These are phyloP conservation scores for Wickerhamiella sorbophila DNA, from an alignment of 805 yeast genomes.

Conservation along the genomic window DNA sequence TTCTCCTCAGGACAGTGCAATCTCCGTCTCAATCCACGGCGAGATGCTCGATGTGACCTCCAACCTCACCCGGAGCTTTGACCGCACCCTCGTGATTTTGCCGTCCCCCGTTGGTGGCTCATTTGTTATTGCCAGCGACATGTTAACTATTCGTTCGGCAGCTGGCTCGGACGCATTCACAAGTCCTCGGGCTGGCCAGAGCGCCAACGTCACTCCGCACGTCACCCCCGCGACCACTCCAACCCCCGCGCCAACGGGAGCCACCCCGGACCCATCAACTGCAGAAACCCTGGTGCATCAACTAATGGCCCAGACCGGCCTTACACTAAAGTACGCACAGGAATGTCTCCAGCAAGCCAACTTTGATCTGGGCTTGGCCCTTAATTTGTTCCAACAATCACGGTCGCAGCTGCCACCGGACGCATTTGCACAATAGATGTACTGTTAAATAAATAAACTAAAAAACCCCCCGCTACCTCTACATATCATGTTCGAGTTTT, in stretches of 20 bases:
- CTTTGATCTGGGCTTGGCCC: conserved; percentile 64
- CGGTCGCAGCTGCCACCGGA: conserved; percentile 44
- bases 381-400: conserved; percentile 55
- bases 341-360: conserved; percentile 79
- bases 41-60: conserved; percentile 46
- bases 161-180: conserved; percentile 7
- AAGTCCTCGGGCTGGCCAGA: conserved; percentile 8
- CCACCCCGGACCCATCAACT: conserved; percentile 14
- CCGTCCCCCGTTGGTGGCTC: conserved; percentile 48
- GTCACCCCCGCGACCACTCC: conserved; percentile 27
- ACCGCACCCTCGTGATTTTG: conserved; percentile 65
- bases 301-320: conserved; percentile 55
- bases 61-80: conserved; percentile 60
- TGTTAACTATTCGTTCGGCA: conserved; percentile 43
- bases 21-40: conserved; percentile 73
- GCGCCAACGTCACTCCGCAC: conserved; percentile 9
- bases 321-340: conserved; percentile 64
- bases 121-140: conserved; percentile 77
- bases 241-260: neutral
- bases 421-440: conserved; percentile 29
- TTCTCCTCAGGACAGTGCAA: conserved; percentile 56
- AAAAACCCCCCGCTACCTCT: no score
- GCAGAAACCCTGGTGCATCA: conserved; percentile 46
- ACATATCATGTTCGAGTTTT: no score
- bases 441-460: conserved; percentile 17